A percentile compares a stretch with the other conserved stretches of the same genome.
phyloP scores from a whole-genome alignment of 2,329 filamentous ascomycete genomes.

The Pseudocercospora musae region DNA sequence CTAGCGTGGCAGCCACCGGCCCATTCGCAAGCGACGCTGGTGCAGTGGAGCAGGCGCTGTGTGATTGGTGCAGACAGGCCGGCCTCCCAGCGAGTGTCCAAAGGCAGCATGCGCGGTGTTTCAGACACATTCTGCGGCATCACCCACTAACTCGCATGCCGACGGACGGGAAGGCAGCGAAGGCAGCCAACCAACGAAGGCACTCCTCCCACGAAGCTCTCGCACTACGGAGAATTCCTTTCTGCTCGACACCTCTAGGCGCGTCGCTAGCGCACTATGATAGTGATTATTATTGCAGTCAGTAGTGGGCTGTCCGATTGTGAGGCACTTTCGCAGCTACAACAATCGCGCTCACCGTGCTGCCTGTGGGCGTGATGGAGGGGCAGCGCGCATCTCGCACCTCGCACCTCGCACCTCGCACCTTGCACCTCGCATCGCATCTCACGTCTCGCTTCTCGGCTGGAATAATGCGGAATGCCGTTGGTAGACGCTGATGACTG shows the following conservation, averaged over 20 bases:
- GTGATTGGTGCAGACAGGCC: not conserved
- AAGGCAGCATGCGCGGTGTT: slow-evolving; percentile 1
- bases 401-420: too few species aligned
- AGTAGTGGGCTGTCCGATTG: not conserved
- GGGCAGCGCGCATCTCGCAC: not conserved
- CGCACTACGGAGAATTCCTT: slow-evolving; percentile 17
- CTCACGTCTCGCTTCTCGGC: too few species aligned
- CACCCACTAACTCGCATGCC: slow-evolving; percentile 7
- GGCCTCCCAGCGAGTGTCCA: not conserved
- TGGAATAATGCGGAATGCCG: too few species aligned
- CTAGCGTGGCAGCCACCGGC: slow-evolving; percentile 1
- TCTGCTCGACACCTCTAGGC: slow-evolving; percentile 17
- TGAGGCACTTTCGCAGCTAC: not conserved
- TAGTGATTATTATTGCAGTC: not conserved
- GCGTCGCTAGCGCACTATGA: slow-evolving; percentile 7
- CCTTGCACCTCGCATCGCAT: too few species aligned
- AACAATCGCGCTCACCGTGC: not conserved
- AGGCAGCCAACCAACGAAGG: slow-evolving; percentile 12
- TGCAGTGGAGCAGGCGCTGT: not conserved
- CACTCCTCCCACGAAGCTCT: not conserved
- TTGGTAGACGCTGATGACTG: not conserved
- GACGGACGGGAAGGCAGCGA: slow-evolving; percentile 6
- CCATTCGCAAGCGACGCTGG: slow-evolving; percentile 2
- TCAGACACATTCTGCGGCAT: slow-evolving; percentile 5
- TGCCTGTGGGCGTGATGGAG: not conserved